Evolutionary conservation across 169 alveolate genomes (phyloP), one percentile per base, ranked within the genome.

Genomic region (Plasmodium falciparum): DNA sequence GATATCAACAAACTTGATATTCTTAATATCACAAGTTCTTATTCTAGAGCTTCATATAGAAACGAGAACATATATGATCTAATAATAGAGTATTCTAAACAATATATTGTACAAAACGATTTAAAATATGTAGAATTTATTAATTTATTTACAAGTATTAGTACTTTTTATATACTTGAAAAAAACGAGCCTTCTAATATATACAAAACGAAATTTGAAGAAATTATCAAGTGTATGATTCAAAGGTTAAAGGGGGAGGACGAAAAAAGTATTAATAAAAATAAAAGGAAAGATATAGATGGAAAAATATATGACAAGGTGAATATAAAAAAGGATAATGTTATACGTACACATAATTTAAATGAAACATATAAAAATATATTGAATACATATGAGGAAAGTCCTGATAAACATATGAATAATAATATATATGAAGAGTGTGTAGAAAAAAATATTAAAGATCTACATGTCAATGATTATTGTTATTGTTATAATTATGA

Each of bases 61-160:
- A 54, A 85, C 29, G 6, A 8, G 1, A 62, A 71, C 7, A 72
- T 85, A 0, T 85, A 59, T 67, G 15, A 85, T 0, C 52, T 85
- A 13, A 56, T 85, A 20, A 72, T 22, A 47, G 12, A 1, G 1
- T 4, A 85, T 47, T 62, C 92, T 1, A 15, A 52, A 63, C 71
- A 29, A 17, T 33, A 58, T 59, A 15, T 85, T 15, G 0, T 1
- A 9, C 50, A n/a, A 20, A 15, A 43, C 0, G 73, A 71, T 43
- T 61, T 85, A 52, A 85, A 85, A 54, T 69, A 63, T 22, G 59
- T 85, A 12, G 92, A 85, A 49, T 85, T 85, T 47, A 85, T 85
- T 9, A 85, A 85, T 59, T 26, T 85, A 43, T 71, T 85, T 71
- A 85, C 85, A 9, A 85, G 92, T 29, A 9, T 71, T 50, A 58